Base-by-base conservation (phyloP, 2,329 filamentous ascomycete species). In the Sporothrix brunneoviolacea region DNA sequence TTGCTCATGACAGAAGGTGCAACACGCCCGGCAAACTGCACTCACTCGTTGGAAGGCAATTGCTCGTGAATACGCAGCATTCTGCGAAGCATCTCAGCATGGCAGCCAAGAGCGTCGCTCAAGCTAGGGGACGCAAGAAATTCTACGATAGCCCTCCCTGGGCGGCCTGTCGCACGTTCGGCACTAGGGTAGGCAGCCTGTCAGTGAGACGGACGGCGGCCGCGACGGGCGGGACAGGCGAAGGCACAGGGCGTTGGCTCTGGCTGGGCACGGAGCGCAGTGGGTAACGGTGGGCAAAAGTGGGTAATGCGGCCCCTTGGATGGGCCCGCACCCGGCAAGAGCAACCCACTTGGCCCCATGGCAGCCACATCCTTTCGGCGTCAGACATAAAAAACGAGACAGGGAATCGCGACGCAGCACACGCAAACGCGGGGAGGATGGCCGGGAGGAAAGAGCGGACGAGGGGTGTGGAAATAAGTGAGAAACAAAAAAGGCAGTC, bases 151-250 rank as follows among this genome's bases (percentile, higher is more conserved):
- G n/a, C n/a, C n/a, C n/a, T n/a, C n/a, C 24, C 24, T 28, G 24
- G 24, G 6, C 24, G 24, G 24, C 24, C 10, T 5, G 6, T 15
- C 19, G 42, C 42, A 35, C 35, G 24, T 38, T 22, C 44, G 30
- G 24, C 33, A 39, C 35, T 47, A 47, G 18, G 18, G 21, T 33
- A 36, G 18, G 28, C 45, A 37, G 35, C 45, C 45, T 41, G 30
- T 41, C 45, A 48, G 19, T 40, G 30, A 30, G 37, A 41, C 45
- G 45, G 45, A 27, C 28, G n/a, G 28, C 37, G 45, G 45, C 27
- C 45, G 45, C 44, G 24, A 38, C 44, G 33, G 43, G 43, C 32
- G 43, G 16, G n/a, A 16, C 15, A 36, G 16, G 33, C 6, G 8
- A 36, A 9, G 33, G 16, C 33, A 16, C 33, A 16, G 33, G 33